Evolutionary conservation across 75 land plant genomes (phyloP).

Genomic region (Larix kaempferi): DNA sequence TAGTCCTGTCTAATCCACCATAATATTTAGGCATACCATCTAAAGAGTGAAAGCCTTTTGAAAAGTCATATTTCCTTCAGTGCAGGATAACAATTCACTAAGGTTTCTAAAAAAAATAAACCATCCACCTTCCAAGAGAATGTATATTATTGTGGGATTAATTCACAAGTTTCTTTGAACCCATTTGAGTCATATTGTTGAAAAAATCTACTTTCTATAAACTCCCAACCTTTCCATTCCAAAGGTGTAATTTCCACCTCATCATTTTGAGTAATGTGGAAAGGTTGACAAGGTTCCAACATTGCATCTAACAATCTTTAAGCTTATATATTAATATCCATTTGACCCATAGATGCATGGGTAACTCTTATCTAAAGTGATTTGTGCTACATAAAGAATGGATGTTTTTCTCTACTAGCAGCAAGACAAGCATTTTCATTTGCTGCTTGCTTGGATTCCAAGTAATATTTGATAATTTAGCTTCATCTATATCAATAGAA

Average conservation of each 20-base stretch:
- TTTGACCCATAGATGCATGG: background rate
- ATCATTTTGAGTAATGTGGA: conserved; percentile 12
- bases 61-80: background rate
- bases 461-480: too few relatives aligned
- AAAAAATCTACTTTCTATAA: conserved; percentile 13
- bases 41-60: background rate
- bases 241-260: conserved; percentile 15
- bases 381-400: conserved; percentile 39
- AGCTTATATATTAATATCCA: background rate
- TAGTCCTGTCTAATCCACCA: background rate
- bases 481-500: too few relatives aligned
- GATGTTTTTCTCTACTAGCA: conserved; percentile 66
- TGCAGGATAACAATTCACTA: background rate
- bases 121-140: conserved; percentile 22
- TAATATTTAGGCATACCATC: background rate
- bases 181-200: background rate
- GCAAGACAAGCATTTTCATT: conserved; percentile 63
- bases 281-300: background rate
- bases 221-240: conserved; percentile 52
- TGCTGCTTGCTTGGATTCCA: too few relatives aligned
- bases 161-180: conserved; percentile 5
- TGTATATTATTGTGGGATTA: conserved; percentile 10
- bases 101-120: background rate
- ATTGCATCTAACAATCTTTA: background rate
- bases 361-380: background rate